Base-by-base conservation (phyloP, 345 rosid species). In the Draba incana region DNA sequence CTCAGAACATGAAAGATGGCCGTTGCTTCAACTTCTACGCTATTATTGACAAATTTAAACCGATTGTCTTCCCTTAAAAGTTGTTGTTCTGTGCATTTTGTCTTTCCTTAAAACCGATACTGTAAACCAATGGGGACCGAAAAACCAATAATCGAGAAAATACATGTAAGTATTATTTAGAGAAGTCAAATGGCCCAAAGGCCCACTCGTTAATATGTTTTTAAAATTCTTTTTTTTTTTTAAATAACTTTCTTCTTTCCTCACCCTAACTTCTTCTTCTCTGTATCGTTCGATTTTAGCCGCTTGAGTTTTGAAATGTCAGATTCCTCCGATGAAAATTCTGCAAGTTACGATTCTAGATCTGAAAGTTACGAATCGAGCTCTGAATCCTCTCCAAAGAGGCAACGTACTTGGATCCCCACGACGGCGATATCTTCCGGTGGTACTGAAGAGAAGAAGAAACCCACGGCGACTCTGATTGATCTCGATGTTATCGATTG, bases 1-100 rank as follows among this genome's bases (percentile, higher is more conserved):
- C n/a, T 90, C 8, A 93, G 83, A 51, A 82, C 98, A 35, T 93
- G 98, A 50, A 90, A 82, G 70, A 93, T 82, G 43, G 96, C 88
- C 3, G 64, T 88, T 15, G 98, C 98, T 78, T 92, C 96, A 3
- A 96, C 93, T 7, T 92, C 97, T 1, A 90, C 81, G 31, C 86
- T 88, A 2, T 92, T 88, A 2, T 92, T 90, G 39, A 92, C 86
- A 93, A 93, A 90, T 44, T 84, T 87, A 35, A 78, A 93, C 16
- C 87, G 77, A 51, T 88, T 93, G 48, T 88, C 96, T 77, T 88
- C 98, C 0, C 90, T 83, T 46, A 82, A 75, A 80, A 88, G 64
- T 30, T 90, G 63, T 71, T 84, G 79, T 63, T 90, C 83, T 5
- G 90, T 85, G 66, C 20, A 20, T 20, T 1, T 20, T n/a, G n/a